A percentile compares a stretch with the other conserved stretches of the same genome.
Evolutionary conservation across 31 red algal species (phyloP).

Genomic region (Porphyra umbilicalis): DNA sequence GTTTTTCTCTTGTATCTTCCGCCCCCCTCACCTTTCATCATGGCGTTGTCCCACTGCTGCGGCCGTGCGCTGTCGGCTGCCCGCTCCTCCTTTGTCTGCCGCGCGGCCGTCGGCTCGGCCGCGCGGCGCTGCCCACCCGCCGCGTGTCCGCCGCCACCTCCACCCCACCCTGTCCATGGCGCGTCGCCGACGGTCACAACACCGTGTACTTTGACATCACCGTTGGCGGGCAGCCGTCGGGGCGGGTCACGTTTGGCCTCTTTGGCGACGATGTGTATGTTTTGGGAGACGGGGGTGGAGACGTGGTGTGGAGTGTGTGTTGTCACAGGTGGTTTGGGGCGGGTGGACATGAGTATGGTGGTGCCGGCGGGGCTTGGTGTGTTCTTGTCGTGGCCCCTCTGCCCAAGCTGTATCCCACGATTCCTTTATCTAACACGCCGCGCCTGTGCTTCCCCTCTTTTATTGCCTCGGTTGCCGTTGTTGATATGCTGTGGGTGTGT

Average conservation of each 20-base stretch:
- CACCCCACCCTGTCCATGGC: background rate
- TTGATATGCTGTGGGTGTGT: background rate
- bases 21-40: too few species aligned
- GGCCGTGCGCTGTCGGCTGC: background rate
- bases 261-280: constrained; percentile 67
- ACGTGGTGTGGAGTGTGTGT: too few species aligned
- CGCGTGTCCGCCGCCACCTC: background rate
- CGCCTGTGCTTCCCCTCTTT: too few species aligned
- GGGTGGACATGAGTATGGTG: too few species aligned
- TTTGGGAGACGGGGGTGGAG: too few species aligned
- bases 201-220: constrained; percentile 85
- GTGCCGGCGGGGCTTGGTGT: too few species aligned
- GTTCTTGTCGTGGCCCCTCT: too few species aligned
- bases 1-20: too few species aligned
- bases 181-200: constrained; percentile 14
- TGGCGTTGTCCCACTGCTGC: background rate
- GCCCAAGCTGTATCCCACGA: too few species aligned
- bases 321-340: too few species aligned
- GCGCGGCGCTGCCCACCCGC: background rate
- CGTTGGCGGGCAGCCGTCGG: constrained; percentile 63
- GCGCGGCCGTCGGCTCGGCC: background rate
- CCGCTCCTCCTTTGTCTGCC: background rate
- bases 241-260: constrained; percentile 86
- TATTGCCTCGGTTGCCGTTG: background rate
- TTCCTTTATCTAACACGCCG: too few species aligned